Evolutionary conservation across 345 rosid species (phyloP), one percentile per base, ranked within the genome.

Genomic region (Eucalyptus cloeziana): DNA sequence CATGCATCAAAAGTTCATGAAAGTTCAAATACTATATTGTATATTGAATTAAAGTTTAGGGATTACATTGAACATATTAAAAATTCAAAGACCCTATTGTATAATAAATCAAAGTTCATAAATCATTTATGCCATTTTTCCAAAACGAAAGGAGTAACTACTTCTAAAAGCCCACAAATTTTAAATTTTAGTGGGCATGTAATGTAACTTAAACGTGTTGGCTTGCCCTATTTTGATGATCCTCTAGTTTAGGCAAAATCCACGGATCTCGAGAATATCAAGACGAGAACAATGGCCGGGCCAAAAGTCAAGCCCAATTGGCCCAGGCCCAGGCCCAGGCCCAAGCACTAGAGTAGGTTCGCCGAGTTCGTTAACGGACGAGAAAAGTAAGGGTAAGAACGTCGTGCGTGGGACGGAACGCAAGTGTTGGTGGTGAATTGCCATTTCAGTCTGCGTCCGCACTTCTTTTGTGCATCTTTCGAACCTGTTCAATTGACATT

Each of bases 1-100:
- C 0, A 52, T 7, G 0, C 0, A 51, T 19, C 9, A 52, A 52
- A 52, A 52, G 1, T 19, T 50, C 0, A 0, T 16, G 7, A 17
- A 19, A 19, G 10, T 52, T 52, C 1, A 52, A 0, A 52, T 7
- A 52, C 0, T 1, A 52, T 0, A 52, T 52, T 52, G 0, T 7
- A 52, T 0, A 3, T 7, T 7, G 2, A 19, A 52, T 52, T 52
- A 21, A 52, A 21, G 0, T 52, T 19, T 52, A 21, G 2, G 0
- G 10, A 7, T 0, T 52, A 52, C 0, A 52, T 21, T 19, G 0
- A 52, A 52, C 1, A 21, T 0, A 52, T 52, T 8, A 1, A 52
- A 52, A 52, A 52, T 1, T 52, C 0, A 52, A 21, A 0, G 2
- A 21, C 0, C 0, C 21, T 0, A 8, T 52, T 52, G 0, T 52